phyloP scores from a whole-genome alignment of 176 grass and related monocot genomes.

The Juncus effusus region DNA sequence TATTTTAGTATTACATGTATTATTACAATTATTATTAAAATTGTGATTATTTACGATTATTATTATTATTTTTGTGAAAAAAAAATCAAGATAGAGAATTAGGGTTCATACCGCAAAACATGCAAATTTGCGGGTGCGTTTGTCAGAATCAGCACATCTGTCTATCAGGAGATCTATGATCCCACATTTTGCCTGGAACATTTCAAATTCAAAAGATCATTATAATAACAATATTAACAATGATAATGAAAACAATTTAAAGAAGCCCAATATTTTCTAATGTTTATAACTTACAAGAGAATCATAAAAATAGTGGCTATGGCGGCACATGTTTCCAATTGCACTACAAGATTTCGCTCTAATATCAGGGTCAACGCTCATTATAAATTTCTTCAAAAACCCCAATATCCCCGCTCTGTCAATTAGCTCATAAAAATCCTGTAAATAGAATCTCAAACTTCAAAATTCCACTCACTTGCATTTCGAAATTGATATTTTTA shows the following conservation, averaged over 20 bases:
- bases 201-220: conserved; percentile 26
- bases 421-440: conserved; percentile 91
- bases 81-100: not conserved
- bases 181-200: conserved; percentile 54
- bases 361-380: conserved; percentile 65
- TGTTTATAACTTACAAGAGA: conserved; percentile 65
- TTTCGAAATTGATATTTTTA: not conserved
- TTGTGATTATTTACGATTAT: conserved; percentile 8
- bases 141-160: conserved; percentile 85
- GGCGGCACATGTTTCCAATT: conserved; percentile 96
- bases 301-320: conserved; percentile 80
- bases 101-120: conserved; percentile 83
- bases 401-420: conserved; percentile 65
- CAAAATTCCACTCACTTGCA: not conserved
- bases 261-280: conserved; percentile 9
- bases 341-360: conserved; percentile 98
- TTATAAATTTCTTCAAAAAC: conserved; percentile 63
- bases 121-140: conserved; percentile 87
- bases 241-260: not conserved
- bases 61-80: conserved; percentile 11
- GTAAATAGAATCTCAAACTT: conserved; percentile 7
- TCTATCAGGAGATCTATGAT: conserved; percentile 82
- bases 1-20: too few relatives aligned
- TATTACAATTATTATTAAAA: not conserved
- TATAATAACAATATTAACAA: not conserved